Base-by-base conservation (phyloP, 495 filamentous ascomycete species). In the Hypoxylon subgilvum region DNA sequence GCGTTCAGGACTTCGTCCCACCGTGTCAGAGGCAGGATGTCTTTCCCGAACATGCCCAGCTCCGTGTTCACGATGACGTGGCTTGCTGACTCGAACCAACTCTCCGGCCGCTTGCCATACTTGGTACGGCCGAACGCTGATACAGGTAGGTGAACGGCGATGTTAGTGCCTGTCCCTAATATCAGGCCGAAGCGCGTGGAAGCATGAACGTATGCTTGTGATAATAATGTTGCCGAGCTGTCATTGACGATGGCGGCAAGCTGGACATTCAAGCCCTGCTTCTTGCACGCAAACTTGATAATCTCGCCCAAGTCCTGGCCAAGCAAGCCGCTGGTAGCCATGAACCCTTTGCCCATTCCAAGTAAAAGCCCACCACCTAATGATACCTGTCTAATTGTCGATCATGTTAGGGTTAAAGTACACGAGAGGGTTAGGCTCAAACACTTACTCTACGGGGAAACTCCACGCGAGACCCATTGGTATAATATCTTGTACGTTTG, bases 161-260 rank as follows among this genome's bases (percentile, higher is more conserved):
- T 78, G 69, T 83, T 84, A 35, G 79, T 73, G 19, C 81, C 80
- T 0, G 81, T 83, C 2, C 88, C 81, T 28, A 84, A 72, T 46
- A 84, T 82, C 25, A 84, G 66, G 27, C 76, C 79, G 54, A 81
- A 82, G 22, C 76, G 74, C 35, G 86, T 90, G 18, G 88, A 85
- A 13, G 86, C 70, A 6, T 84, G 82, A 44, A 79, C 71, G 65
- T 93, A 93, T 2, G 90, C 88, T 48, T 90, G 81, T 0, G 91
- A 91, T 21, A 91, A 82, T 18, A 96, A 75, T 1, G 90, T 89
- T 9, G 90, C 89, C 23, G 88, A 86, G 2, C 88, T 86, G 66
- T 96, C 91, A 71, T 96, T 96, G 39, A 91, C 86, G 57, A 94
- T 92, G 23, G 90, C 88, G 14, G 83, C 78, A 32, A 94, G 86